These are phyloP conservation scores for Cucurbita ficifolia DNA, from an alignment of 306 rosid species.

Conservation along the genomic window DNA sequence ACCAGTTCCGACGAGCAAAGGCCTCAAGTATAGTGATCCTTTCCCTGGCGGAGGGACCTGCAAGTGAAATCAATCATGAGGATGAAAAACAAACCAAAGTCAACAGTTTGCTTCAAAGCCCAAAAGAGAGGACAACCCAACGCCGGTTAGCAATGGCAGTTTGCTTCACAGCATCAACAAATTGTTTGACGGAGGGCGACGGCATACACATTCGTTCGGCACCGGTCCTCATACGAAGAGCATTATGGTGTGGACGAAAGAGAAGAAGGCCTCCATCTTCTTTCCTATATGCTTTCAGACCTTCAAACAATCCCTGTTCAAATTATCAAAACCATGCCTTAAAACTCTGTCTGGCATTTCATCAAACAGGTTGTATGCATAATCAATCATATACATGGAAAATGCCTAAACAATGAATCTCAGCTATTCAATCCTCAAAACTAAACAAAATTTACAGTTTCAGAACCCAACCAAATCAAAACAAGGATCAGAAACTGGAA, in stretches of 20 bases:
- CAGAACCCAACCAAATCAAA: not conserved
- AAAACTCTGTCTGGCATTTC: not conserved
- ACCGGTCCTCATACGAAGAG: slow-evolving; percentile 51
- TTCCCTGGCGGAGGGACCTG: slow-evolving; percentile 81
- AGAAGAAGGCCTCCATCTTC: slow-evolving; percentile 52
- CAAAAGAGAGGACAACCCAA: slow-evolving; percentile 36
- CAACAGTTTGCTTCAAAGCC: not conserved
- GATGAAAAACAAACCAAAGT: not conserved
- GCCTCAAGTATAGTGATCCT: slow-evolving; percentile 77
- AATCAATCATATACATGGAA: not conserved
- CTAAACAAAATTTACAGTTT: not conserved
- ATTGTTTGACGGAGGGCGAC: slow-evolving; percentile 51
- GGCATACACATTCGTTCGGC: slow-evolving; percentile 88
- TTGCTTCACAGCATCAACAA: slow-evolving; percentile 61
- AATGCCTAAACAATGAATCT: not conserved
- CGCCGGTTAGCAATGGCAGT: slow-evolving; percentile 61
- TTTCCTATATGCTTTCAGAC: slow-evolving; percentile 69
- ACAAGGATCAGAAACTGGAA: not conserved
- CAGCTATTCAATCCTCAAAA: not conserved
- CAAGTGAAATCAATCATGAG: not conserved
- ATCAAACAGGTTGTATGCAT: not conserved
- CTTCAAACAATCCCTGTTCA: slow-evolving; percentile 69
- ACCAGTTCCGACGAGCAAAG: slow-evolving; percentile 75
- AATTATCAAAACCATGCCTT: not conserved
- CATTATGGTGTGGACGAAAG: slow-evolving; percentile 75